Base-by-base conservation (phyloP, 202 grass and related monocot species). In the Carex arenaria region DNA sequence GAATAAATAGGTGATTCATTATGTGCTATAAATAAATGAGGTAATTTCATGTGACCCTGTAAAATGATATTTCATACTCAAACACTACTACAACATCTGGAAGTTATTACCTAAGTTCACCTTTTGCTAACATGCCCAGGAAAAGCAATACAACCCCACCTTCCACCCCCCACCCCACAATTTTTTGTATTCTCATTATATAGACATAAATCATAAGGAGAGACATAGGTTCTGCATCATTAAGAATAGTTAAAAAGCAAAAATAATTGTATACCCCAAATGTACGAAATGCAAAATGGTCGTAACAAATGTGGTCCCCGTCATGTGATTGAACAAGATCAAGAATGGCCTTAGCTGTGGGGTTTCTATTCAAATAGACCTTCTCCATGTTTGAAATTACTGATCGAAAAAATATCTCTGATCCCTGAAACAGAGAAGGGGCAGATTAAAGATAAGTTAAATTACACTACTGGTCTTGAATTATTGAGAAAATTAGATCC, bases 201-300 rank as follows among this genome's bases (percentile, higher is more conserved):
- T 72, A 72, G 19, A 28, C 52, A 52, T 26, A 72, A 51, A 76
- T 28, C 12, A 18, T n/a, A 14, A 56, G 72, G 49, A 14, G 72
- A 30, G 0, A 12, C 5, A 34, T 3, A 10, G 7, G 17, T 76
- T 52, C 47, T 73, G 45, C 22, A 51, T 53, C 19, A 53, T 49
- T 17, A 57, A 67, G 10, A 84, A 64, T 6, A 36, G 26, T 4
- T 82, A 32, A 85, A 80, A 18, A 56, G 20, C 4, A 82, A 57
- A 83, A 22, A 68, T 82, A 54, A 86, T 8, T 38, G 45, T 66
- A 87, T 70, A 95, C 95, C 81, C 92, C 95, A 92, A 95, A 98
- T 85, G 95, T 95, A 61, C 93, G 83, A 88, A 98, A 98, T 78
- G 95, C 93, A 85, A 98, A 90, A 75, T 98, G 95, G 86, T 98